Evolutionary conservation across 2,329 filamentous ascomycete species (phyloP).

Genomic region (Trichoderma citrinoviride): DNA sequence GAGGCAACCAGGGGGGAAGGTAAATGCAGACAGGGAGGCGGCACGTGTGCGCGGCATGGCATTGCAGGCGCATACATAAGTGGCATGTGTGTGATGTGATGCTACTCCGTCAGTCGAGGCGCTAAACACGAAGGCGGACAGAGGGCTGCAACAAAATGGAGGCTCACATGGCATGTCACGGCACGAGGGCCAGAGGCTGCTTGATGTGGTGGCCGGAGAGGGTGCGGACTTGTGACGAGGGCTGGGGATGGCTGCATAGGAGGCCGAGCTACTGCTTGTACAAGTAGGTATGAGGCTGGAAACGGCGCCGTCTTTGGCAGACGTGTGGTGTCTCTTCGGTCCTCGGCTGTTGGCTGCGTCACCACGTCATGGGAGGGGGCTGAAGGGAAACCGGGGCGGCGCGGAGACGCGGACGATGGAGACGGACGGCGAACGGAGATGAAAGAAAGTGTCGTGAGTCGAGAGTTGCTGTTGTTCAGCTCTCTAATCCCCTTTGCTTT

Average conservation of each 20-base stretch:
- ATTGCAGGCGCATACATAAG: slow-evolving; percentile 24
- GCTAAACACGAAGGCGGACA: not conserved
- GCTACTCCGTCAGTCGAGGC: too few species aligned
- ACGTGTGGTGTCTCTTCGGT: not conserved
- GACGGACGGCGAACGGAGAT: not conserved
- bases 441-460: not conserved
- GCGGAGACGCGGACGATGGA: not conserved
- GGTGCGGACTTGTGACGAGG: not conserved
- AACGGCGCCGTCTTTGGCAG: slow-evolving; percentile 5
- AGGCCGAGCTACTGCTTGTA: not conserved
- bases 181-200: not conserved
- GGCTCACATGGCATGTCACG: not conserved
- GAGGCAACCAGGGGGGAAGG: not conserved
- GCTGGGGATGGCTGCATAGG: not conserved
- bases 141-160: not conserved
- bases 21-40: slow-evolving; percentile 14
- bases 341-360: not conserved
- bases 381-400: slow-evolving; percentile 4
- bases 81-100: slow-evolving; percentile 22
- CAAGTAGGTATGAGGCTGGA: too few species aligned
- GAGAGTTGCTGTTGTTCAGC: not conserved
- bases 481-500: not conserved
- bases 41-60: slow-evolving; percentile 27
- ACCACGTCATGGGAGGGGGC: slow-evolving; percentile 3
- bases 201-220: not conserved